Evolutionary conservation across 441 rosid genomes (phyloP), one percentile per base, ranked within the genome.

Genomic region (Euphorbia celastroides): DNA sequence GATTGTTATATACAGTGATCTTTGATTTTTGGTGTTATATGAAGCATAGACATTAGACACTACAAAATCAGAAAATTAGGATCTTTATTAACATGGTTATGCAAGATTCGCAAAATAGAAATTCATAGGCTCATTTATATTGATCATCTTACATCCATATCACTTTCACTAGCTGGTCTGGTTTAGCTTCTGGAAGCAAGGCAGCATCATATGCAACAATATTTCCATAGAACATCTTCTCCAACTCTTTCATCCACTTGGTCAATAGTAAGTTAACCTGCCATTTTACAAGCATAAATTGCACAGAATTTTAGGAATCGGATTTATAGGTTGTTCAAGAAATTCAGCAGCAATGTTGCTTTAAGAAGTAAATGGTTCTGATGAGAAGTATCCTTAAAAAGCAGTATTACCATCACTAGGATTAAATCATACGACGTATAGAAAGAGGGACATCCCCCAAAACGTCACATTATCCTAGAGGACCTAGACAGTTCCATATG

Each of bases 201-300:
- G 96, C 93, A 52, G 84, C 66, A 74, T 92, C 97, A 81, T 88
- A 95, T 52, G 96, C 95, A 74, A 88, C 85, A 67, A 92, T 79
- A 70, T 95, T 92, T 75, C 99, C 98, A 64, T 87, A 95, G 57
- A 95, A 90, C 78, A 95, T 92, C 79, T 80, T 90, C 85, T 90
- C 98, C 82, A 95, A 52, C 62, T 95, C 99, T 82, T 95, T 90
- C 98, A 95, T 95, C 98, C 97, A 90, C 72, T 79, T 92, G 17
- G 64, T 68, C 79, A 95, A 70, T 41, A 95, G 80, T 74, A 95
- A 84, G 81, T 95, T 95, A 78, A 95, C 99, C 97, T 92, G 82
- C 69, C 62, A 34, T 70, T 68, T 60, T 60, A 64, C 61, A 65
- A 65, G 78, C 51, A 38, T 70, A 60, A 50, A 28, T 48, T 70